Percentiles rank a stretch among this genome's conserved stretches.
Evolutionary conservation across 2,329 filamentous ascomycete species (phyloP).

Genomic region (Lecanosticta acicola): DNA sequence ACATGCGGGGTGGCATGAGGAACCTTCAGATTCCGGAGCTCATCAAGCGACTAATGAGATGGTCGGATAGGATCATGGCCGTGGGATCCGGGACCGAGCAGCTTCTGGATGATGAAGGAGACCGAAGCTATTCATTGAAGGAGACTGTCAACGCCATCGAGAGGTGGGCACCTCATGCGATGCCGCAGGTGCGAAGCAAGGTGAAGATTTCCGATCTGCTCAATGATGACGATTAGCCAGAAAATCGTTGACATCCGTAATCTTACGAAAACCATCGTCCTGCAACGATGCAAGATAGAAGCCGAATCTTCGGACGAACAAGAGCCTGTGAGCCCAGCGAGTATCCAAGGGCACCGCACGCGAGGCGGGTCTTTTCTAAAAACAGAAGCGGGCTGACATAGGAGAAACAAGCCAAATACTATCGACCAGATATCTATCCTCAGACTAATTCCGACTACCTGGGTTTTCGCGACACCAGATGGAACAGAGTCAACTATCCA

Average conservation of each 20-base stretch:
- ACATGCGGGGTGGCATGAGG: conserved; percentile 30
- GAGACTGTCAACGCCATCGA: conserved; percentile 29
- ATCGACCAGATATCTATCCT: too few relatives aligned
- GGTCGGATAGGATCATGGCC: conserved; percentile 31
- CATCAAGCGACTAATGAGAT: conserved; percentile 32
- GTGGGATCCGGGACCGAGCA: conserved; percentile 28
- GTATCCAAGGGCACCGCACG: background rate
- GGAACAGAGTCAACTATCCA: conserved; percentile 29
- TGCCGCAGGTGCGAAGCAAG: conserved; percentile 26
- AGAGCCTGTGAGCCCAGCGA: background rate
- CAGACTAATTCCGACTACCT: too few relatives aligned
- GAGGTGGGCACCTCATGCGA: conserved; percentile 28
- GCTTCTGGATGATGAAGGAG: conserved; percentile 28
- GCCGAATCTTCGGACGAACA: background rate
- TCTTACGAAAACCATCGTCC: background rate
- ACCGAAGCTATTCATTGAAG: conserved; percentile 22
- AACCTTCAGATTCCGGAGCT: conserved; percentile 28
- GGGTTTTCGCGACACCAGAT: too few relatives aligned
- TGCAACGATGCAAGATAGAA: background rate
- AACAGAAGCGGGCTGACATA: background rate
- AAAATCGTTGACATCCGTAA: background rate
- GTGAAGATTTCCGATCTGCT: conserved; percentile 28
- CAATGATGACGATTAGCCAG: conserved; percentile 20
- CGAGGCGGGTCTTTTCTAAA: background rate
- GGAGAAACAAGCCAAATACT: background rate